These are phyloP conservation scores for Smallanthus sonchifolius DNA, from an alignment of 129 eudicot genomes.

Conservation along the genomic window DNA sequence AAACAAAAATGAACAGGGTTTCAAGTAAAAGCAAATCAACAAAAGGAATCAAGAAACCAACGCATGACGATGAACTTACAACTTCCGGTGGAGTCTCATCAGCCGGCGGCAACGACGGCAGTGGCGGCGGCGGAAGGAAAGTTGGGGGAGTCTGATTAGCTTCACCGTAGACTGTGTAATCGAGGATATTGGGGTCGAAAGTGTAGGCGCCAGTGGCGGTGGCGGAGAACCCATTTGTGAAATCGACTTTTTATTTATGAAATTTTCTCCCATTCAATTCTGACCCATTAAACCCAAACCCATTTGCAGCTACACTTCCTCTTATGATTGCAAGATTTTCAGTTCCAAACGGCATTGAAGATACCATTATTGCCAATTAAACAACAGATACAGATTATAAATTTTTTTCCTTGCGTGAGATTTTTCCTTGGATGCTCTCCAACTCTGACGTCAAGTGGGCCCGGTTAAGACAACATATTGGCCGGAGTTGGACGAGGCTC, in stretches of 20 bases:
- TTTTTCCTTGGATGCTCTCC: no score
- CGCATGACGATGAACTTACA: neutral
- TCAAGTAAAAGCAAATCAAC: neutral
- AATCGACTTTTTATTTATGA: no score
- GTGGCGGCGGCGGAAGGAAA: conserved; percentile 20
- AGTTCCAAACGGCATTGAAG: conserved; percentile 35
- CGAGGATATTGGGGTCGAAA: conserved; percentile 51
- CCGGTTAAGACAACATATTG: no score
- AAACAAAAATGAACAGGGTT: neutral
- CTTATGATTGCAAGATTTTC: conserved; percentile 31
- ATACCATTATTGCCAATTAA: conserved; percentile 29
- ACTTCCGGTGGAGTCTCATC: neutral
- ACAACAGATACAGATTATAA: neutral
- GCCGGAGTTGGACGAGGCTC: no score
- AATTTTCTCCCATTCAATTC: conserved; percentile 19
- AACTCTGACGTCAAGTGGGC: no score
- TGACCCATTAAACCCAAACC: conserved; percentile 27
- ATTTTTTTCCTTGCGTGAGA: no score
- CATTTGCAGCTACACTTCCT: conserved; percentile 24
- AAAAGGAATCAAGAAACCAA: neutral
- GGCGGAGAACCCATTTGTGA: no score
- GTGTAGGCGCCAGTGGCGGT: conserved; percentile 21
- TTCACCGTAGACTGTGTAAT: conserved; percentile 34
- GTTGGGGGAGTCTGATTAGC: neutral
- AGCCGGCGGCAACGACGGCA: no score